Base-by-base conservation (phyloP, 2,329 filamentous ascomycete species). In the Fusarium palustre region DNA sequence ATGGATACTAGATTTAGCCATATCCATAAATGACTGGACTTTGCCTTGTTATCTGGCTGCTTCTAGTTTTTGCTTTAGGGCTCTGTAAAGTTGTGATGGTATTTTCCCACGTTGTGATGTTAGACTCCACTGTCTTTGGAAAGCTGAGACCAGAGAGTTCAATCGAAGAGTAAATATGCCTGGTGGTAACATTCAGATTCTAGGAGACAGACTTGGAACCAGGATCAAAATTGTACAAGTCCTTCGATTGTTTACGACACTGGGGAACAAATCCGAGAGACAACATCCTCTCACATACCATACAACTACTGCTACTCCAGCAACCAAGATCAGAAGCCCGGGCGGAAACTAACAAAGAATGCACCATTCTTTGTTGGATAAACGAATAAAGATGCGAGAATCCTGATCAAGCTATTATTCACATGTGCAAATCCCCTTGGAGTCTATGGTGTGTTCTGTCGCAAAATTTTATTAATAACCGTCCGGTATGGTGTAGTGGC, bases 401-500 rank as follows among this genome's bases (percentile, higher is more conserved):
- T 18, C 34, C 34, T 18, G 10, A 20, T 11, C n/a, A 42, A 25
- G 15, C 22, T 25, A 9, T 11, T 9, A 4, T 24, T 24, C 13
- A 13, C 22, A 11, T 42, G 13, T 42, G 9, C 4, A 25, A 15
- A 4, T 3, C 24, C 13, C 7, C 5, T 7, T 42, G 8, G 5
- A 42, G 12, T 20, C 3, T 11, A 46, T 46, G 5, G 1, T 46
- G 18, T 4, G 10, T 30, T 9, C 7, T 46, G 7, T 20, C 18
- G n/a, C n/a, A n/a, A 15, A 10, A 5, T 15, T n/a, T 9, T 8
- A 1, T n/a, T 9, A 49, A 36, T 7, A 4, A n/a, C 15, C 5
- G 59, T 75, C 71, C 71, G 72, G 71, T 75, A 75, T 75, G 73
- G 70, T 75, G 72, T 75, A 75, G 70, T 75, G 71, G 73, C 72